Evolutionary conservation across 768 basidiomycete species (phyloP).

Genomic region (Leccinum fibrillosum): DNA sequence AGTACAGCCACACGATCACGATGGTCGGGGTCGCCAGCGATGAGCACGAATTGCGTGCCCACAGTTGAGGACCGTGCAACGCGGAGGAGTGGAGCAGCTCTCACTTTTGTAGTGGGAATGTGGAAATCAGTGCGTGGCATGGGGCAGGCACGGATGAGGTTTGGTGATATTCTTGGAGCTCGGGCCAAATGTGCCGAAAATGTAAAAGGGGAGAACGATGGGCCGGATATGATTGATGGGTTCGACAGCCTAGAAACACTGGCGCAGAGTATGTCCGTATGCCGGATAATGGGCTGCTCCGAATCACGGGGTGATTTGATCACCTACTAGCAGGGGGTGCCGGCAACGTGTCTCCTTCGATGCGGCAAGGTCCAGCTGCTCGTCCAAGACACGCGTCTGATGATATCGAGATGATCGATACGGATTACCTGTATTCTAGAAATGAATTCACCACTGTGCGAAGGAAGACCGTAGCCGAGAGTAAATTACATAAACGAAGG

Average conservation of each 20-base stretch:
- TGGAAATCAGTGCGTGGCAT: neutral
- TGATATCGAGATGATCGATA: constrained; percentile 16
- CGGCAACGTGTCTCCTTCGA: constrained; percentile 4
- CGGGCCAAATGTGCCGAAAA: neutral
- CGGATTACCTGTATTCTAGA: constrained; percentile 4
- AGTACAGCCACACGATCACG: neutral
- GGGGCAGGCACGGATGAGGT: constrained; percentile 13
- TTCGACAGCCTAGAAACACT: neutral
- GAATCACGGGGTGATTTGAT: constrained; percentile 5
- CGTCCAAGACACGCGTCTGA: neutral
- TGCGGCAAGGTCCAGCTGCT: neutral
- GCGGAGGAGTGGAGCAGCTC: neutral
- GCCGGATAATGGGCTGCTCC: neutral
- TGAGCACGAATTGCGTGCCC: neutral
- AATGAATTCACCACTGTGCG: constrained; percentile 1
- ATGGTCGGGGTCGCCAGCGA: neutral
- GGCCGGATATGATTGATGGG: neutral
- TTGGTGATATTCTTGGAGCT: neutral
- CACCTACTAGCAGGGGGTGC: neutral
- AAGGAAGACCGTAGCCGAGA: constrained; percentile 4
- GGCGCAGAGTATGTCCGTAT: neutral
- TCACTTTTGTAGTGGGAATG: neutral
- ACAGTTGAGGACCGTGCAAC: neutral
- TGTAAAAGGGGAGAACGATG: neutral
- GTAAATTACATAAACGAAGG: constrained; percentile 2